phyloP scores from a whole-genome alignment of 352 stramenopile species.

The Pythium periplocum region DNA sequence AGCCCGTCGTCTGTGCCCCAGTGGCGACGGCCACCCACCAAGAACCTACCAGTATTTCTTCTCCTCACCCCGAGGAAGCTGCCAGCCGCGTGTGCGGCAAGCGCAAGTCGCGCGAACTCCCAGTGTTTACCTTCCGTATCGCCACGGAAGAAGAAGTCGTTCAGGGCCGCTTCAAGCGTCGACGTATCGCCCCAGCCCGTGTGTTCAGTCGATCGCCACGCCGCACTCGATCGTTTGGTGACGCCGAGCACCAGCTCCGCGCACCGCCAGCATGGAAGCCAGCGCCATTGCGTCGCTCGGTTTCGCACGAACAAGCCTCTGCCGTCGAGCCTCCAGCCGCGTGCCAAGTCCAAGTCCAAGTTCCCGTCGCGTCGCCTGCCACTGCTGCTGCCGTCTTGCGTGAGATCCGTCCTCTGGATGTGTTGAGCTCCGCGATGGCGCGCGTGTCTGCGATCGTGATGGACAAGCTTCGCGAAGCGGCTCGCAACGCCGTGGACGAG shows the following conservation, averaged over 20 bases:
- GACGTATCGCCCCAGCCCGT: slow-evolving; percentile 10
- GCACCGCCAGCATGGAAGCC: background rate
- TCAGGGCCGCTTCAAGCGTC: slow-evolving; percentile 19
- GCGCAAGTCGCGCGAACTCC: slow-evolving; percentile 20
- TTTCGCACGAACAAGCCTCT: slow-evolving; percentile 13
- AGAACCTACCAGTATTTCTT: background rate
- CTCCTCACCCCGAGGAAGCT: background rate
- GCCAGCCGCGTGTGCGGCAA: slow-evolving; percentile 16
- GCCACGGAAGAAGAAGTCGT: slow-evolving; percentile 8
- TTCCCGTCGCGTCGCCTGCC: too few relatives aligned
- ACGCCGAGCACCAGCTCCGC: background rate
- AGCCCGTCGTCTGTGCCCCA: background rate
- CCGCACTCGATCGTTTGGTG: slow-evolving; percentile 13
- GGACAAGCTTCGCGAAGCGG: slow-evolving; percentile 22
- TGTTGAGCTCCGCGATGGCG: slow-evolving; percentile 20
- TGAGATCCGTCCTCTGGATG: slow-evolving; percentile 25
- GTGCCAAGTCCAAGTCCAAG: too few relatives aligned
- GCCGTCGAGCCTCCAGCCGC: background rate
- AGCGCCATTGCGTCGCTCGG: slow-evolving; percentile 19
- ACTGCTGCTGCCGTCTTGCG: slow-evolving; percentile 3
- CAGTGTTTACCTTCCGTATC: slow-evolving; percentile 16
- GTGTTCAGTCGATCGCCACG: background rate
- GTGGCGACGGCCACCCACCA: background rate
- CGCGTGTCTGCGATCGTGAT: slow-evolving; percentile 4
- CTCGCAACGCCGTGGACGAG: slow-evolving; percentile 28